These are phyloP conservation scores for Myotisia sp. DNA, from an alignment of 2,329 filamentous ascomycete species.

Conservation along the genomic window DNA sequence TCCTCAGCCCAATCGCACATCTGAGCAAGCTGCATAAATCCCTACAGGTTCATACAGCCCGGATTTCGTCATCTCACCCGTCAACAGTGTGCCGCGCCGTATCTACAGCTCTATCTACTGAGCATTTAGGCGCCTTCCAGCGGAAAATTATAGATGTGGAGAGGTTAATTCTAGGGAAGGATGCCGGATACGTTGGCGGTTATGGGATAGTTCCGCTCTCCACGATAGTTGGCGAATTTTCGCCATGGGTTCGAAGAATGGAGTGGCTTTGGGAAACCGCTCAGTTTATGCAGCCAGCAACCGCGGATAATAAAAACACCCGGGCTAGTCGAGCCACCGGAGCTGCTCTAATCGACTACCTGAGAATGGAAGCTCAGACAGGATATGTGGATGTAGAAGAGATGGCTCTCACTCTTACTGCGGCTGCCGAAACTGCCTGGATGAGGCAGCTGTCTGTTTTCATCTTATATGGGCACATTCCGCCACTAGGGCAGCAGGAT, in stretches of 20 bases:
- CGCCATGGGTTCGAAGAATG: conserved; percentile 70
- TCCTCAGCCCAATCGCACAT: conserved; percentile 62
- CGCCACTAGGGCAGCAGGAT: conserved; percentile 62
- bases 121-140: conserved; percentile 69
- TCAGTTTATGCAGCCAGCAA: conserved; percentile 48
- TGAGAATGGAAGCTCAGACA: conserved; percentile 65
- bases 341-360: conserved; percentile 59
- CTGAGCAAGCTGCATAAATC: conserved; percentile 65
- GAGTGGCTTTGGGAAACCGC: conserved; percentile 71
- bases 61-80: conserved; percentile 54
- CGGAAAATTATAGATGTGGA: conserved; percentile 75
- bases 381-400: conserved; percentile 78
- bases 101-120: conserved; percentile 58
- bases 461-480: conserved; percentile 76
- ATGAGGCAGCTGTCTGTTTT: conserved; percentile 78
- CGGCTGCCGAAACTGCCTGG: conserved; percentile 76
- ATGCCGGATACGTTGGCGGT: conserved; percentile 69
- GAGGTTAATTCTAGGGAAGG: conserved; percentile 56
- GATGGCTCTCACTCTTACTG: conserved; percentile 57
- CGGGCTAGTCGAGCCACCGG: conserved; percentile 36
- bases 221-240: conserved; percentile 67
- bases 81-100: conserved; percentile 81
- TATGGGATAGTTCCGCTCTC: conserved; percentile 90
- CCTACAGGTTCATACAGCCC: conserved; percentile 51
- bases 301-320: conserved; percentile 17